phyloP scores from a whole-genome alignment of 306 rosid species.

The Fagus sylvatica region DNA sequence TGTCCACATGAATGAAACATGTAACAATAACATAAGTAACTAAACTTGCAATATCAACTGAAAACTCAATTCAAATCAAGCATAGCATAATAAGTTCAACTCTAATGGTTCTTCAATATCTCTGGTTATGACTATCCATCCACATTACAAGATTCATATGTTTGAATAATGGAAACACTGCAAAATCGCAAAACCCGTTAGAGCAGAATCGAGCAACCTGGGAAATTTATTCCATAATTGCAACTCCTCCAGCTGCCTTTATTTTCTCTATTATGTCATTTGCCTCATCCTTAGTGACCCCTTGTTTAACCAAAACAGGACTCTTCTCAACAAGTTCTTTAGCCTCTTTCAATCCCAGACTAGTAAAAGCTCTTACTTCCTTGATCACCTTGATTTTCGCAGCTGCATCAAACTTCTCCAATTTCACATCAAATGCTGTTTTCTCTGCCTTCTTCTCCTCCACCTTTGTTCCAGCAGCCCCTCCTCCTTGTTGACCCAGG shows the following conservation, averaged over 20 bases:
- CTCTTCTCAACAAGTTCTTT: constrained; percentile 10
- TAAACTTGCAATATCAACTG: neutral
- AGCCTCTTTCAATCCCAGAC: constrained; percentile 9
- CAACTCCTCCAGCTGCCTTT: constrained; percentile 8
- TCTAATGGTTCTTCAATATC: neutral
- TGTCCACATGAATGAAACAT: no score
- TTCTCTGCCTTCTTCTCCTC: constrained; percentile 6
- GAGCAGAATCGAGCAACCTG: neutral
- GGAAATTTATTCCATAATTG: neutral
- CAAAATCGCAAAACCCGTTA: neutral
- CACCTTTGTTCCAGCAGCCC: constrained; percentile 7
- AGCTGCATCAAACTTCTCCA: constrained; percentile 4
- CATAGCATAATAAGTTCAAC: neutral
- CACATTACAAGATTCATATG: neutral
- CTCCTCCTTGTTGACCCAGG: neutral
- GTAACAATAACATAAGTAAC: neutral
- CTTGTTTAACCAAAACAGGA: constrained; percentile 3
- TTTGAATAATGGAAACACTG: neutral
- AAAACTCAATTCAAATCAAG: neutral
- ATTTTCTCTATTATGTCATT: constrained; percentile 3
- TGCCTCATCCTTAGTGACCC: constrained; percentile 11
- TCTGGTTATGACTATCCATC: neutral
- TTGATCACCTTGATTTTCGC: constrained; percentile 13
- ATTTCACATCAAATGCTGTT: constrained; percentile 4
- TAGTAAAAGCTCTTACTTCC: constrained; percentile 10